phyloP scores from a whole-genome alignment of 768 basidiomycete genomes.

The Termitomyces sp. region DNA sequence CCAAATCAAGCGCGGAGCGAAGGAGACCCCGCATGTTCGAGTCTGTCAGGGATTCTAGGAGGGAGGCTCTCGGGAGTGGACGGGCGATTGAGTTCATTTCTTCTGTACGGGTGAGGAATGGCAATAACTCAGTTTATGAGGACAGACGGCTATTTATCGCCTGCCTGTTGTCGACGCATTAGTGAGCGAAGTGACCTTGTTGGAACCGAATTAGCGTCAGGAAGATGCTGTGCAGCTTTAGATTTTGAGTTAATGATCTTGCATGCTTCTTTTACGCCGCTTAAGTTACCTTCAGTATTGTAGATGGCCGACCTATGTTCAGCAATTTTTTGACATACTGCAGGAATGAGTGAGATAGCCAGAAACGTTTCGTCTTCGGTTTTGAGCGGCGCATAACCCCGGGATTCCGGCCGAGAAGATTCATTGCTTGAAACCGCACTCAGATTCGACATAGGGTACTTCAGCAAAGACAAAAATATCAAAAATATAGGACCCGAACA shows the following conservation, averaged over 20 bases:
- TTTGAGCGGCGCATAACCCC: not conserved
- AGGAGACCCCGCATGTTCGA: slow-evolving; percentile 1
- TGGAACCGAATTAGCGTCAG: slow-evolving; percentile 2
- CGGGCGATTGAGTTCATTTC: not conserved
- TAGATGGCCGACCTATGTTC: no score
- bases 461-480: not conserved
- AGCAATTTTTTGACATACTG: no score
- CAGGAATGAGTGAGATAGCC: not conserved
- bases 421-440: no score
- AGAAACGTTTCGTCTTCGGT: not conserved
- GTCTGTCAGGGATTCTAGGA: not conserved
- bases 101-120: not conserved
- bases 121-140: not conserved
- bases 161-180: not conserved
- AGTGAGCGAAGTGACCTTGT: not conserved
- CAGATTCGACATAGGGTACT: not conserved
- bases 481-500: no score
- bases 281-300: not conserved
- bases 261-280: not conserved
- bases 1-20: slow-evolving; percentile 5
- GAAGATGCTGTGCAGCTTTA: not conserved
- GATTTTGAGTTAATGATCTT: not conserved
- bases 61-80: not conserved
- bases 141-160: not conserved
- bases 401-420: not conserved